Base-by-base conservation (phyloP, 345 rosid genomes). In the Bretschneidera sinensis region DNA sequence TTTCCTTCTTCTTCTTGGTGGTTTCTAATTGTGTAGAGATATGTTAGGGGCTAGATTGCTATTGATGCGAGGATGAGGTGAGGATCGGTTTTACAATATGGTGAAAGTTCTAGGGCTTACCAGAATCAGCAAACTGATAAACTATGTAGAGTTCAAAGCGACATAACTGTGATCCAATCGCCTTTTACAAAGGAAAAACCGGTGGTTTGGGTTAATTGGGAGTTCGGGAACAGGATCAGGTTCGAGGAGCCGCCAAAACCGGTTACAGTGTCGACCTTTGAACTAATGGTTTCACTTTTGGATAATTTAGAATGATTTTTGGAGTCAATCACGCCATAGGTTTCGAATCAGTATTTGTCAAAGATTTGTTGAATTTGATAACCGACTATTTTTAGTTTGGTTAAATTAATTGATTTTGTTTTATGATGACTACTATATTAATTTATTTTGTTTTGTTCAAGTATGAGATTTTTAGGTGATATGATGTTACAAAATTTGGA, bases 1-100 rank as follows among this genome's bases (percentile, higher is more conserved):
- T 19, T 23, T 20, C 22, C 9, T 23, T 43, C 28, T 17, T 45
- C 20, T 48, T 55, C 45, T 34, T 17, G 53, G 59, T 54, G 34
- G 31, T 24, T 24, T 51, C 24, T 54, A 18, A 24, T 24, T 51
- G 53, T 53, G 43, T 61, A 68, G 21, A n/a, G n/a, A n/a, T n/a
- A 86, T 86, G 89, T 68, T 76, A 21, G 79, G 87, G 16, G 23
- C 81, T 4, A 85, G 84, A 54, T 65, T 81, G 75, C 76, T 73
- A 65, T 72, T 79, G 39, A 66, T 54, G 56, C 71, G 85, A 21
- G 73, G 71, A 0, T 63, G 76, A 17, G 85, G 63, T 17, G 86
- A 85, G 5, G 83, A 85, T 71, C 81, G 73, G 39, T 75, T 83
- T 43, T 60, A 66, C 56, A 63, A 51, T 48, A 57, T 71, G 1